Base-by-base conservation (phyloP, 495 filamentous ascomycete species). In the Durotheca rogersii region DNA sequence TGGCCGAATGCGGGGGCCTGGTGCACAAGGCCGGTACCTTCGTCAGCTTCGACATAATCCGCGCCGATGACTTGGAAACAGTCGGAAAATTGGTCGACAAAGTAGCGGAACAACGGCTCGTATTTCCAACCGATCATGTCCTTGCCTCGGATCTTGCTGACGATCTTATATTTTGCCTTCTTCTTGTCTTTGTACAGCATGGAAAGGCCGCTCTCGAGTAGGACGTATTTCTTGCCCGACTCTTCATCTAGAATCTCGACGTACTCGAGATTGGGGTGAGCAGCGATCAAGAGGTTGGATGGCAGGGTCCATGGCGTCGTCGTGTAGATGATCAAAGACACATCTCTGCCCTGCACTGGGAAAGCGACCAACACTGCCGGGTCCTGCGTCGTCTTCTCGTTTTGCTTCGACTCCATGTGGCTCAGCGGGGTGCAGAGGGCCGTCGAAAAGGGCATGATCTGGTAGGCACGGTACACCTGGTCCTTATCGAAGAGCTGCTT, bases 291-390 rank as follows among this genome's bases (percentile, higher is more conserved):
- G 4, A 79, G 80, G 66, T 98, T 85, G 14, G 88, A 90, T 16
- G 92, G 92, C 18, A 96, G 70, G 3, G 92, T 97, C 93, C 93
- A 98, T 0, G 93, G 92, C 2, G 93, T 97, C 3, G 92, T 98
- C 1, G 94, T 96, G 6, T 60, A 60, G 11, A 60, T 60, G 18
- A 60, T 27, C 11, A 60, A 35, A 11, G 56, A 60, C 1, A 30
- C 33, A n/a, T 61, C 48, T n/a, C 34, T 53, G 31, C 32, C 56
- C 40, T 50, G 20, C 6, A 62, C 44, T 7, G 59, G 59, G 17
- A 62, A 62, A 7, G 55, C 55, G 18, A 62, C 41, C 12, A 62
- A 37, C 0, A 62, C 36, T 7, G 59, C 54, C 9, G 59, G 59
- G 39, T 62, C 59, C 16, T 59, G 59, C 6, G 56, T 60, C 15